A percentile compares a stretch with the other conserved stretches of the same genome.
These are phyloP conservation scores for Teunomyces panamensis DNA, from an alignment of 805 yeast genomes.

Conservation along the genomic window DNA sequence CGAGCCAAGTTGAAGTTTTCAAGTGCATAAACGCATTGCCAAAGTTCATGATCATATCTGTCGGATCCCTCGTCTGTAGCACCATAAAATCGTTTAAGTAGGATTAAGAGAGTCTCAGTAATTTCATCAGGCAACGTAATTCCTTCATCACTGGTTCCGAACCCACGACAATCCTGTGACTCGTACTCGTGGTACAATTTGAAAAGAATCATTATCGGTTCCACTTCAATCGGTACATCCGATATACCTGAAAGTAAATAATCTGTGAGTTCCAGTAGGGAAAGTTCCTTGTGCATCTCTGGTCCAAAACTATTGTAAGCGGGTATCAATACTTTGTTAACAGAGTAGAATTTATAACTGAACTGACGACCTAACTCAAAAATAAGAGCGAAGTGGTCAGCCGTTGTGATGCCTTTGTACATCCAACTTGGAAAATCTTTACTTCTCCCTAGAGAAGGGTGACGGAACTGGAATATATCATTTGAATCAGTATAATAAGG, in stretches of 20 bases:
- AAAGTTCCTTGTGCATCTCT: conserved; percentile 1
- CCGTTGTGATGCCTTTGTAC: too few relatives aligned
- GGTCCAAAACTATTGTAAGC: conserved; percentile 9
- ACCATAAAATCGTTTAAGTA: conserved; percentile 8
- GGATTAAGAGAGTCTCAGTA: conserved; percentile 5
- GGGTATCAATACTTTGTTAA: conserved; percentile 9
- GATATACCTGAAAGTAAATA: not conserved
- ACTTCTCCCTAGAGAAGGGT: not conserved
- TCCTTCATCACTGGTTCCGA: conserved; percentile 6
- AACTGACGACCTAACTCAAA: conserved; percentile 8
- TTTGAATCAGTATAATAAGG: not conserved
- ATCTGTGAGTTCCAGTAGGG: conserved; percentile 4
- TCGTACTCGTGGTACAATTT: conserved; percentile 8
- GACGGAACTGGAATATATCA: not conserved
- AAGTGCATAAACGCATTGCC: conserved; percentile 11
- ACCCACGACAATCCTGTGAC: conserved; percentile 4
- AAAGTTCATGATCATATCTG: conserved; percentile 7
- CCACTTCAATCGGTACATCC: not conserved
- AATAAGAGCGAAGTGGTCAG: conserved; percentile 6
- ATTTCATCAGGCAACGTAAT: conserved; percentile 8
- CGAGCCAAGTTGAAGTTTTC: conserved; percentile 12
- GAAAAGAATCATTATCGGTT: not conserved
- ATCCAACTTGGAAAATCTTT: too few relatives aligned
- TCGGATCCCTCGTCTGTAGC: not conserved
- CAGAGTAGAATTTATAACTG: conserved; percentile 10